Base-by-base conservation (phyloP, 1,284 basidiomycete genomes). In the Rhizoctonia solani region DNA sequence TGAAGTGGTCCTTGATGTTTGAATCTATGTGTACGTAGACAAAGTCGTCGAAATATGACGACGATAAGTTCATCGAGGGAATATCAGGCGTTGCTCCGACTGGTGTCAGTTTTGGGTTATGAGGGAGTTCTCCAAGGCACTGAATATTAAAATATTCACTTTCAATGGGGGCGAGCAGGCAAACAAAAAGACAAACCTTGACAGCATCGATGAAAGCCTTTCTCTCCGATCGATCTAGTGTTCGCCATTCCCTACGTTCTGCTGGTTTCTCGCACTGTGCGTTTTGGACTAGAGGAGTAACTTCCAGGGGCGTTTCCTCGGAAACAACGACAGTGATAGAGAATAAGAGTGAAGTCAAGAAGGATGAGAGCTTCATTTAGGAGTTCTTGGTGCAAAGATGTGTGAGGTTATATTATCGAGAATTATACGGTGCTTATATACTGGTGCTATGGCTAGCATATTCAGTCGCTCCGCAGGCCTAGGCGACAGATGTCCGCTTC, bases 11-110 rank as follows among this genome's bases (percentile, higher is more conserved):
- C 53, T 34, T 50, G 23, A 46, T 21, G 52, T 50, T 66, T 8
- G 53, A 14, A 55, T 69, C 68, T 19, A 67, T 67, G 56, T 69
- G 68, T 1, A 42, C 41, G 34, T 69, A 69, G n/a, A 69, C 68
- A 30, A 69, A 46, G 32, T 69, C 68, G 29, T 69, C 68, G 42
- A 56, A 69, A 11, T 25, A 44, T 1, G 53, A 68, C 11, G 41
- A 11, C 13, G 27, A 46, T 3, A 61, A 25, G 16, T 50, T 55
- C 19, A 67, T 8, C 6, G 63, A 65, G 4, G 68, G 53, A 39
- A 56, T 27, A 14, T 27, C 29, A 19, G 68, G 50, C 21, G 68
- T 67, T 4, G 27, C 61, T 4, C 53, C 65, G 9, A 65, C 56
- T 3, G 53, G 65, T 2, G 34, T 16, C 11, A 69, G 37, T 11